Percentiles rank a stretch among this genome's conserved stretches.
Conservation (phyloP, 2,329 filamentous ascomycete genomes). For the Alternaria sp. region DNA sequence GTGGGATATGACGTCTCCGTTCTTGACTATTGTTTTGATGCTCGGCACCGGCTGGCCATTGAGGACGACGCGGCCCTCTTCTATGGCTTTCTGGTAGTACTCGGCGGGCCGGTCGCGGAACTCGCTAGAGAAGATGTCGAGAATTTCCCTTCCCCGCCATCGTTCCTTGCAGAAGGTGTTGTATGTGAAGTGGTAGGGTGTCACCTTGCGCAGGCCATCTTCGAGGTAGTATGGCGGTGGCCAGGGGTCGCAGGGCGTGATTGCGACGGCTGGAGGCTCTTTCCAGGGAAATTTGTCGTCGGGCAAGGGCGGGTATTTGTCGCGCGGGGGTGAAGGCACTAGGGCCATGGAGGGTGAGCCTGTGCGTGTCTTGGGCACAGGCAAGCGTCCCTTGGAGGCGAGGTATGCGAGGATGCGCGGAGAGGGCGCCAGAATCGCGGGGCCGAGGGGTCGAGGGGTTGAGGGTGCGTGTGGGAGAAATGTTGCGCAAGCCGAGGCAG, state of each 20-base stretch:
- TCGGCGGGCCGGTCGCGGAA: conserved; percentile 86
- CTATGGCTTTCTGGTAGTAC: conserved; percentile 86
- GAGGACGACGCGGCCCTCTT: conserved; percentile 78
- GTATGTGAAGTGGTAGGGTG: conserved; percentile 91
- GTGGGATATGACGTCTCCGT: conserved; percentile 91
- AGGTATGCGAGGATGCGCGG: conserved; percentile 62
- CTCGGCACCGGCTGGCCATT: conserved; percentile 75
- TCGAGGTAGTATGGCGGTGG: conserved; percentile 82
- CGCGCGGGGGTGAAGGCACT: conserved; percentile 40
- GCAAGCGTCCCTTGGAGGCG: conserved; percentile 56
- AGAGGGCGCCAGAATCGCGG: conserved; percentile 58
- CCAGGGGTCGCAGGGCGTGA: conserved; percentile 62
- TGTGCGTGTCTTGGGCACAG: conserved; percentile 25
- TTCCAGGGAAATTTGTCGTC: conserved; percentile 51
- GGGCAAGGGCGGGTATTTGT: conserved; percentile 39
- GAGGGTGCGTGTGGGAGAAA: conserved; percentile 9
- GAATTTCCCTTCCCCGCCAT: conserved; percentile 81
- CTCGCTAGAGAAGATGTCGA: conserved; percentile 90
- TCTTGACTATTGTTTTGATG: conserved; percentile 76
- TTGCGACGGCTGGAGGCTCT: conserved; percentile 59
- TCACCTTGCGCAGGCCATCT: conserved; percentile 80
- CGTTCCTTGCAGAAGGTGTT: conserved; percentile 94
- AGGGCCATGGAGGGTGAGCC: conserved; percentile 56
- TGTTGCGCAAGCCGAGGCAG: conserved; percentile 12
- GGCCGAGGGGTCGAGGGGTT: conserved; percentile 10